Evolutionary conservation across 371 early-diverging fungal species (phyloP), one percentile per base, ranked within the genome.

Genomic region (Mucor circinelloides): DNA sequence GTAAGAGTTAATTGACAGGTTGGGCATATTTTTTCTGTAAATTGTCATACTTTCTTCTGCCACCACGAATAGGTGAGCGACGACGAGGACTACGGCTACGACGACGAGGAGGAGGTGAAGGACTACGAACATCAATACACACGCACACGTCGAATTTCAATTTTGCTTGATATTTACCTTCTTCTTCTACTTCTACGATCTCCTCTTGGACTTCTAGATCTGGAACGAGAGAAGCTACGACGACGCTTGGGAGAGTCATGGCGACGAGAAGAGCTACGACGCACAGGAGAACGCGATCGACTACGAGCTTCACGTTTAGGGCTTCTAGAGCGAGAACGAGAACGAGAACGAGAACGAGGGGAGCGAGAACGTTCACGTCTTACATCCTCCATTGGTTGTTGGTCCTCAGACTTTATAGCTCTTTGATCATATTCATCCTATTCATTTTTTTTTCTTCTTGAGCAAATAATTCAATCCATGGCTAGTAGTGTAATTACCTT

Each of bases 1-100:
- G 34, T 34, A 60, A 48, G 3, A 50, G n/a, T n/a, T n/a, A 25
- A 50, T 25, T 50, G 50, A 50, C 50, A 50, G 50, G 9, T 50
- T 23, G n/a, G n/a, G n/a, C n/a, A n/a, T n/a, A n/a, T n/a, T n/a
- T n/a, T n/a, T n/a, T n/a, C n/a, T 50, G 15, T 15, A 56, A 38
- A 50, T 48, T 6, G 54, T 40, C 64, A 66, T 69, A 69, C 78
- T 60, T 52, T 72, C 67, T 66, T 72, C 64, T 63, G 28, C 69
- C 69, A 36, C 72, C 68, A 42, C 72, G 72, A 50, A 59, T 63
- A 34, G 75, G 75, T 7, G 77, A 75, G 21, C 77, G 76, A 63
- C 72, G 71, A 34, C 69, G 65, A 13, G 64, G 71, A 63, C 71
- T 73, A 46, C 73, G 73, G 46, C 77, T 74, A 42, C 76, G 82